Base-by-base conservation (phyloP, 306 rosid species). In the Quercus glauca region DNA sequence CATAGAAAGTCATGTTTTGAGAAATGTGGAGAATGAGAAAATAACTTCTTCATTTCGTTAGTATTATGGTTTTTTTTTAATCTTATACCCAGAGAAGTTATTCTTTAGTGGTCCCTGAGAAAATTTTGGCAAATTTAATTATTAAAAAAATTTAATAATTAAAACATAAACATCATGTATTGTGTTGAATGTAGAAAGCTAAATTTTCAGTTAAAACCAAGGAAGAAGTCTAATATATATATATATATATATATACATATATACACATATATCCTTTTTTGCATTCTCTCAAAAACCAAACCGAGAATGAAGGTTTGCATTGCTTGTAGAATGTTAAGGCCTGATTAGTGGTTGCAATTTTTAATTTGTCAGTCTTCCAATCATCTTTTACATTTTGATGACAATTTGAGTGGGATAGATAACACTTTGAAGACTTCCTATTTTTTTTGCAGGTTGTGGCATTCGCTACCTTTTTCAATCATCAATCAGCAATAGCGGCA, bases 381-480 rank as follows among this genome's bases (percentile, higher is more conserved):
- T 1, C 29, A 45, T 79, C 67, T 61, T 73, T 49, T 10, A 31
- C 43, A 25, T 72, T 31, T 59, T 57, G 33, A 55, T 57, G 52
- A 11, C 20, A n/a, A 61, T 20, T 71, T 53, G 52, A 29, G 55
- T 52, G 15, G 9, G 51, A 61, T 49, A 26, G 82, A 79, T 52
- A 23, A 19, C 20, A 10, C 57, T 8, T 79, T 21, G 20, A 49
- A 52, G n/a, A 23, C 9, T 61, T 45, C 23, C 17, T 26, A 28
- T 78, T 57, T 28, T 56, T 77, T 55, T 80, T 70, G 26, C 97
- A 92, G 99, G 99, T 92, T 35, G 99, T 94, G 68, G 97, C 97
- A 18, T 94, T 94, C 45, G 99, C 99, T 68, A 94, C 99, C 20
- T 92, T 94, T 80, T 92, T 88, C 81, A 94, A 91, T 82, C 97